Conservation (phyloP, 805 yeast genomes). For the Alloascoidea africana region DNA sequence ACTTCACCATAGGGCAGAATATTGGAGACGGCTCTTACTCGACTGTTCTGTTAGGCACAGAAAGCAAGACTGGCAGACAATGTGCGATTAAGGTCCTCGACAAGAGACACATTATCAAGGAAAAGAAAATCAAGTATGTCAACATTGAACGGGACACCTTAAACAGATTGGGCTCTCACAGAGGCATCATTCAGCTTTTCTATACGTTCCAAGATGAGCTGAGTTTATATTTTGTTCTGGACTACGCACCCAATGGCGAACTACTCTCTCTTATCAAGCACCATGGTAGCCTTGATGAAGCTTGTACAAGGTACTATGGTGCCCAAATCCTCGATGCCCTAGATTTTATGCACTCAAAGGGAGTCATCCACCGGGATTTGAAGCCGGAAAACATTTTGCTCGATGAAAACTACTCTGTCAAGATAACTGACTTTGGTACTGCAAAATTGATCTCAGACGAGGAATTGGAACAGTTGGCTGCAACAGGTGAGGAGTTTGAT, state of each 20-base stretch:
- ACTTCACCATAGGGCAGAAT: constrained; percentile 76
- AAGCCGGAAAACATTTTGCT: constrained; percentile 89
- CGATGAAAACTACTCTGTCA: constrained; percentile 71
- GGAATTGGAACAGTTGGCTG: constrained; percentile 15
- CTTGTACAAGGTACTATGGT: constrained; percentile 66
- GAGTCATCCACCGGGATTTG: constrained; percentile 85
- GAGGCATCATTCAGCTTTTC: constrained; percentile 83
- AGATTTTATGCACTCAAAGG: constrained; percentile 74
- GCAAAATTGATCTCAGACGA: constrained; percentile 47
- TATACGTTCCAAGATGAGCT: constrained; percentile 91
- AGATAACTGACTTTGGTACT: constrained; percentile 95
- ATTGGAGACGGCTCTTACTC: constrained; percentile 96
- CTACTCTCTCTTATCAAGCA: constrained; percentile 63
- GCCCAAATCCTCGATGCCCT: constrained; percentile 85
- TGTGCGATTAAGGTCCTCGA: constrained; percentile 88
- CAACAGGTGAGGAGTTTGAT: constrained; percentile 12
- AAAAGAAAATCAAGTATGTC: constrained; percentile 88
- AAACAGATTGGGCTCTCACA: constrained; percentile 79
- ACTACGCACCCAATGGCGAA: constrained; percentile 94
- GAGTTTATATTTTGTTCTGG: constrained; percentile 80
- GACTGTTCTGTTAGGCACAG: constrained; percentile 75
- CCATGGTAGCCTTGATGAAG: constrained; percentile 58
- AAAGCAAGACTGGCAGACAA: constrained; percentile 52
- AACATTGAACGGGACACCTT: constrained; percentile 87
- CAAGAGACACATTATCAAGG: constrained; percentile 85